Base-by-base conservation (phyloP, 306 rosid species). In the Spatholobus suberectus region DNA sequence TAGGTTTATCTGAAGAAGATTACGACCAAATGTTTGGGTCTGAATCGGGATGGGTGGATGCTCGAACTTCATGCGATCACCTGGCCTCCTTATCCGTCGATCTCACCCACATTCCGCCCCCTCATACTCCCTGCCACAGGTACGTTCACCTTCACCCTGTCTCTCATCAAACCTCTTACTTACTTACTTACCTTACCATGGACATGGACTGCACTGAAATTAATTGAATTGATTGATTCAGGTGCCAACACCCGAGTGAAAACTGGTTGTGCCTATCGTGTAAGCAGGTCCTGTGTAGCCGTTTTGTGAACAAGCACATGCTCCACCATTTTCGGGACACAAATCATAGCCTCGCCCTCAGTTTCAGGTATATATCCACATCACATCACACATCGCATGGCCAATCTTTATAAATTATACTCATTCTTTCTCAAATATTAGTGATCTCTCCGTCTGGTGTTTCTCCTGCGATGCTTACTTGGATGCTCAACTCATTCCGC, bases 401-500 rank as follows among this genome's bases (percentile, higher is more conserved):
- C 32, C 32, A 29, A 29, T 29, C 32, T 29, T 15, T 9, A n/a
- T n/a, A n/a, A n/a, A n/a, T n/a, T n/a, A 37, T 37, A 37, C 47
- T 41, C 47, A 8, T 38, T 79, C 4, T 83, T 75, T 78, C 58
- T 72, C 52, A 67, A 38, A 54, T 85, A n/a, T n/a, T n/a, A 91
- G 95, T 79, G 97, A 91, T 89, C 88, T 92, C 59, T 95, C 99
- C 0, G 92, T 92, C 13, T 95, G 97, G 98, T 95, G 99, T 61
- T 95, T 92, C 91, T 89, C 90, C 38, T 93, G 97, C 23, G 93
- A 90, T 21, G 97, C 97, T 9, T 93, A 95, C 73, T 91, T 95
- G 78, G 97, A 95, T 82, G 93, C 96, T 44, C 92, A 90, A 76
- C 75, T 87, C 81, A 92, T 96, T 77, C 84, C 37, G 24, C 90